Conservation (phyloP, 306 rosid genomes). For the Prunus armeniaca region DNA sequence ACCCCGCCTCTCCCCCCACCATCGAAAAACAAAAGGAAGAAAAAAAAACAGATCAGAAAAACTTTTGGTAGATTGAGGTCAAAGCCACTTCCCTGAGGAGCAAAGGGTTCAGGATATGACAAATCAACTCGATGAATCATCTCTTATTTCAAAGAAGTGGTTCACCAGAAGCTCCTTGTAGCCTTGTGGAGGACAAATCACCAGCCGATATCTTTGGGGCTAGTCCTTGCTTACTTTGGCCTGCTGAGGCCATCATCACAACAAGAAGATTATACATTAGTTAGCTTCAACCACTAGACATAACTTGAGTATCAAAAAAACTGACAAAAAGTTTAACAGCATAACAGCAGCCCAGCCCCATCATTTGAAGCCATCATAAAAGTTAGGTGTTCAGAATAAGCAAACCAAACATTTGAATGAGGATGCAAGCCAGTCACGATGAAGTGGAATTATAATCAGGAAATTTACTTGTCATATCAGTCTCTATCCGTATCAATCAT, state of each 20-base stretch:
- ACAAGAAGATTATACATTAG: conserved; percentile 3
- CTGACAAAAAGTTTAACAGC: not conserved
- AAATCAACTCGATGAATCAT: conserved; percentile 6
- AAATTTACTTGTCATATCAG: too few species aligned
- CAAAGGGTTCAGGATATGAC: not conserved
- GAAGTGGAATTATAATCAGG: not conserved
- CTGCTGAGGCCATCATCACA: conserved; percentile 43
- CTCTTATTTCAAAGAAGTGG: conserved; percentile 23
- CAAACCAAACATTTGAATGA: not conserved
- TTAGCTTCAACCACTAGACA: conserved; percentile 4
- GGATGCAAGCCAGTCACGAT: not conserved
- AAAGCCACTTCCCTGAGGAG: not conserved
- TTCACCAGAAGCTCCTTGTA: conserved; percentile 27
- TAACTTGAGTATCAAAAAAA: not conserved
- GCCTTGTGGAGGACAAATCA: conserved; percentile 25
- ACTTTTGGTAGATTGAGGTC: not conserved
- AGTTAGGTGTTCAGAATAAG: not conserved
- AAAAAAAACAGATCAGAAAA: not conserved
- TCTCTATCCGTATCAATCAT: too few species aligned
- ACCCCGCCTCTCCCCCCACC: not conserved
- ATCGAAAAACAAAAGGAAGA: too few species aligned
- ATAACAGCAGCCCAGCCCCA: not conserved
- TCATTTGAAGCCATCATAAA: not conserved
- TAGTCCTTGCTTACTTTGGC: conserved; percentile 56
- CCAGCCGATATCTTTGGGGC: conserved; percentile 48